Conservation (phyloP, 768 basidiomycete species). For the Tylopilus intermedius region DNA sequence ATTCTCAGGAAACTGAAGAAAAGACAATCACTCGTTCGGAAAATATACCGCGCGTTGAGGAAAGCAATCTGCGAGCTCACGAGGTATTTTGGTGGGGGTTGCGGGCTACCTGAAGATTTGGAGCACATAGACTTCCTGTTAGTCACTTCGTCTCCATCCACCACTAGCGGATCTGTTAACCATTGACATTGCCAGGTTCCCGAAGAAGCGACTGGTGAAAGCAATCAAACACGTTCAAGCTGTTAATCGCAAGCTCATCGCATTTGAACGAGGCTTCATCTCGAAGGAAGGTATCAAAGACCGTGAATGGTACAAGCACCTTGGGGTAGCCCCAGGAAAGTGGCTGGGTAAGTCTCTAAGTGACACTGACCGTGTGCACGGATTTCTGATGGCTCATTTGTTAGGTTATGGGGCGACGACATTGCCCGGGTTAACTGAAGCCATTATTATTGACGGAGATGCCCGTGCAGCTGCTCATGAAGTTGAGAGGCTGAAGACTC, state of each 20-base stretch:
- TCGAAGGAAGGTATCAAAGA: constrained; percentile 74
- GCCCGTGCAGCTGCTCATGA: constrained; percentile 57
- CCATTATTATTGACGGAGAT: constrained; percentile 68
- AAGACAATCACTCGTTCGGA: constrained; percentile 20
- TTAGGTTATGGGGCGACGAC: constrained; percentile 84
- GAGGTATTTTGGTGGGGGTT: constrained; percentile 30
- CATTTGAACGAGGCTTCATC: constrained; percentile 81
- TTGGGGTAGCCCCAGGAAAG: constrained; percentile 88
- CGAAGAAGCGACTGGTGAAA: constrained; percentile 39
- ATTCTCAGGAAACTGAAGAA: constrained; percentile 38
- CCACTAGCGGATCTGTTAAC: neutral
- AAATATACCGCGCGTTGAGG: constrained; percentile 6
- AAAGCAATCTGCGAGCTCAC: constrained; percentile 32
- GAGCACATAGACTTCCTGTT: constrained; percentile 8
- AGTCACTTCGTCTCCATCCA: neutral
- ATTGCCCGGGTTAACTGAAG: constrained; percentile 76
- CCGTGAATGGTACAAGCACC: constrained; percentile 84
- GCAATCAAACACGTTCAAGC: constrained; percentile 54
- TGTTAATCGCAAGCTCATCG: constrained; percentile 63
- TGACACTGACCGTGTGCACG: neutral
- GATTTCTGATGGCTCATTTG: constrained; percentile 3
- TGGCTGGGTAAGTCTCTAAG: constrained; percentile 57
- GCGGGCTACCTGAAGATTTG: constrained; percentile 8
- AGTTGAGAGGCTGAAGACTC: constrained; percentile 48
- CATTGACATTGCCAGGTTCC: constrained; percentile 13